Percentiles rank a stretch among this genome's conserved stretches.
Evolutionary conservation across 108 stramenopile species (phyloP).

Genomic region (Skeletonema menzelii): DNA sequence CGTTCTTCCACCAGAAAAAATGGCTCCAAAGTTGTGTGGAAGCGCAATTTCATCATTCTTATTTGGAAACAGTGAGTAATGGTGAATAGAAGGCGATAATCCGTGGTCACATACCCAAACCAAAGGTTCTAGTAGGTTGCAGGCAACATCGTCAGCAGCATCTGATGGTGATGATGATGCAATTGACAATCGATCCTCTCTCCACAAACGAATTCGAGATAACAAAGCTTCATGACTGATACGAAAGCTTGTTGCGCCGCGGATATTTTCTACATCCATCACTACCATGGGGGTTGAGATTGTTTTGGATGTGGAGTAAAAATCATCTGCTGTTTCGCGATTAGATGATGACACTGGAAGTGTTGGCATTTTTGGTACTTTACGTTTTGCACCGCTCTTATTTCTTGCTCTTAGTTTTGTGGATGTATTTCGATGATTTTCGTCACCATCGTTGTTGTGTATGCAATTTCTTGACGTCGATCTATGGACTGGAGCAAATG

Average conservation of each 20-base stretch:
- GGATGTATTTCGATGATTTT: neutral
- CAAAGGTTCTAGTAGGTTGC: conserved; percentile 25
- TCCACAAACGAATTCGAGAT: conserved; percentile 31
- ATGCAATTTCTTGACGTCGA: neutral
- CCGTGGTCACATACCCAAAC: conserved; percentile 42
- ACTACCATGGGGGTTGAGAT: conserved; percentile 25
- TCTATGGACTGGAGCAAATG: neutral
- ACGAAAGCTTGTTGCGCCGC: conserved; percentile 64
- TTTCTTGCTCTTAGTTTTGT: neutral
- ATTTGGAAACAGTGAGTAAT: conserved; percentile 11
- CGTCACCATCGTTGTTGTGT: neutral
- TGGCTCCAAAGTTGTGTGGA: conserved; percentile 43
- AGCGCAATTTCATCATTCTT: conserved; percentile 3
- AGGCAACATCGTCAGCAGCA: neutral
- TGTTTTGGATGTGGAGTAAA: neutral
- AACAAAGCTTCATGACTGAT: conserved; percentile 49
- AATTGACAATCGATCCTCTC: conserved; percentile 31
- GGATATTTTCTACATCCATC: conserved; percentile 74
- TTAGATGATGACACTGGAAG: conserved; percentile 8
- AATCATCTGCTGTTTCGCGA: neutral
- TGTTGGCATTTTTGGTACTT: conserved; percentile 20
- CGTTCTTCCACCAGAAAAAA: conserved; percentile 57
- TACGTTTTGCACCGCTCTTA: conserved; percentile 1
- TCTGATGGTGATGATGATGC: neutral
- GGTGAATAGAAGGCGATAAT: conserved; percentile 19